Evolutionary conservation across 1,139 yeast species (phyloP).

Genomic region (Scheffersomyces insectosa): DNA sequence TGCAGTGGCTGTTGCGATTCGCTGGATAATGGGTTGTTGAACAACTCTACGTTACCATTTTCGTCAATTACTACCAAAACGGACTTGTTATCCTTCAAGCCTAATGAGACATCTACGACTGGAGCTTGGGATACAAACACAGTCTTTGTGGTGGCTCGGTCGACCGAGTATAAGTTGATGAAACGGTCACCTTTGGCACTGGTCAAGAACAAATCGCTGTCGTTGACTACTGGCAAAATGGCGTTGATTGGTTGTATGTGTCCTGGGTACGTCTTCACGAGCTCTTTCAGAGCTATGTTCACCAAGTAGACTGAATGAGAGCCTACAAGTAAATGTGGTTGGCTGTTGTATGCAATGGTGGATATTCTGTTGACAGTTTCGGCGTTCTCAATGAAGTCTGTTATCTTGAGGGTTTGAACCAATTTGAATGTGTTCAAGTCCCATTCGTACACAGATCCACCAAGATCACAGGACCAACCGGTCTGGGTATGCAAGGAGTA

Average conservation of each 20-base stretch:
- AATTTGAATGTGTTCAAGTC: slow-evolving; percentile 47
- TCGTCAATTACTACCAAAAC: slow-evolving; percentile 62
- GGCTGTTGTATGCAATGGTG: slow-evolving; percentile 34
- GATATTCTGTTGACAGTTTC: slow-evolving; percentile 35
- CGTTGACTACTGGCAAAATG: slow-evolving; percentile 34
- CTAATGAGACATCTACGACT: slow-evolving; percentile 45
- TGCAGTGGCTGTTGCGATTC: slow-evolving; percentile 13
- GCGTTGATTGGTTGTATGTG: slow-evolving; percentile 67
- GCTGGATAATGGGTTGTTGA: slow-evolving; percentile 51
- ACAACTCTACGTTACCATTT: slow-evolving; percentile 67
- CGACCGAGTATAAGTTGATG: slow-evolving; percentile 63
- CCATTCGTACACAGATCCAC: slow-evolving; percentile 68
- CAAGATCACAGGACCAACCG: slow-evolving; percentile 65
- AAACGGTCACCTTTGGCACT: slow-evolving; percentile 79
- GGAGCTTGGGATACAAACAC: slow-evolving; percentile 71
- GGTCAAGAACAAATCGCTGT: slow-evolving; percentile 54
- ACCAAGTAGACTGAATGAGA: slow-evolving; percentile 62
- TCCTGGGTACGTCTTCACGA: slow-evolving; percentile 62
- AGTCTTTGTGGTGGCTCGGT: slow-evolving; percentile 38
- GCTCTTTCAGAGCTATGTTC: slow-evolving; percentile 36
- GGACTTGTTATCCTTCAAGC: slow-evolving; percentile 35
- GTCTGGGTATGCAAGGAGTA: slow-evolving; percentile 41
- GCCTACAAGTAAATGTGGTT: slow-evolving; percentile 57
- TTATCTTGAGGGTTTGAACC: slow-evolving; percentile 43
- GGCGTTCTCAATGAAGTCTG: slow-evolving; percentile 35